phyloP scores from a whole-genome alignment of 805 yeast genomes.

The Clavispora santaluciae region DNA sequence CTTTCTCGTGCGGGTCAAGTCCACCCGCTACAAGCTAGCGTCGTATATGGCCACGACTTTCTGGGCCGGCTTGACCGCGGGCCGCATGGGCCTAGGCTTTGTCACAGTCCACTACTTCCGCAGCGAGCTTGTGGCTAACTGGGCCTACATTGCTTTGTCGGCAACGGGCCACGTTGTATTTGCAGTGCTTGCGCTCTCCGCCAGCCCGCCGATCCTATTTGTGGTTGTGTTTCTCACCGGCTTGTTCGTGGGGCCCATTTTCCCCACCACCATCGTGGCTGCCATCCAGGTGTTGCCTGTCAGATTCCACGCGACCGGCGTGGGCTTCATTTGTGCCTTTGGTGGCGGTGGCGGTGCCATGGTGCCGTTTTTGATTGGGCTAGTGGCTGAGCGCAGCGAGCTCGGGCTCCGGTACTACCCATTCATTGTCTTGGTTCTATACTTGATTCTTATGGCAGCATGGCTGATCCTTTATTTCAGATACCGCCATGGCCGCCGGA shows the following conservation, averaged over 20 bases:
- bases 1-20: slow-evolving; percentile 38
- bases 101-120: slow-evolving; percentile 45
- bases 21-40: slow-evolving; percentile 30
- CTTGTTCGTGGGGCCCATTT: slow-evolving; percentile 48
- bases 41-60: slow-evolving; percentile 47
- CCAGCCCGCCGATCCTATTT: slow-evolving; percentile 22
- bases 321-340: slow-evolving; percentile 71
- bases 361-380: slow-evolving; percentile 62
- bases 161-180: slow-evolving; percentile 25
- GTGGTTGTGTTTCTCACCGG: slow-evolving; percentile 40
- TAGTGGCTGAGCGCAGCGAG: slow-evolving; percentile 31
- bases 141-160: slow-evolving; percentile 32
- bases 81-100: slow-evolving; percentile 47
- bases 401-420: slow-evolving; percentile 32
- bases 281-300: slow-evolving; percentile 60
- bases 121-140: slow-evolving; percentile 44
- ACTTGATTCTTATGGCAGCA: slow-evolving; percentile 17
- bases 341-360: slow-evolving; percentile 85
- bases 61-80: slow-evolving; percentile 49
- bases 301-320: slow-evolving; percentile 56
- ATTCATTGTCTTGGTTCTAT: slow-evolving; percentile 22
- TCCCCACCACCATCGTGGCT: slow-evolving; percentile 66
- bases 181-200: slow-evolving; percentile 28
- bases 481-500: not conserved
- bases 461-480: slow-evolving; percentile 20